phyloP scores from a whole-genome alignment of 139 green algal species.

The Limnomonas spitsbergensis region DNA sequence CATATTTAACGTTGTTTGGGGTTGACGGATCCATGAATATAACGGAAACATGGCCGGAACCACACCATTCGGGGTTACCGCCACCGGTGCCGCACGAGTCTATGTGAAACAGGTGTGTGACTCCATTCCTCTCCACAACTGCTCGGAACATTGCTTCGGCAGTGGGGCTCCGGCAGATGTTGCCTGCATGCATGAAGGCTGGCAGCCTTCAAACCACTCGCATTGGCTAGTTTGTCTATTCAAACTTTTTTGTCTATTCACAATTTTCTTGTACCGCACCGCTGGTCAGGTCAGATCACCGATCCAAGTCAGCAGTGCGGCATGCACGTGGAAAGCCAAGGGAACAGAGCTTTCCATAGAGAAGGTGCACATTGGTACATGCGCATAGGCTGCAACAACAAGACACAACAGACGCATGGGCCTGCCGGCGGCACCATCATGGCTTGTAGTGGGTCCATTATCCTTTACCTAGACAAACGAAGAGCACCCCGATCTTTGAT shows the following conservation, averaged over 20 bases:
- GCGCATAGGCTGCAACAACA: no score
- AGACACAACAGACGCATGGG: no score
- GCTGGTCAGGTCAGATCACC: no score
- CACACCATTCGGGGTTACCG: conserved; percentile 43
- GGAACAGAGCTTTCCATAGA: no score
- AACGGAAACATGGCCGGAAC: no score
- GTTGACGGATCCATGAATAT: no score
- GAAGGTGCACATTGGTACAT: no score
- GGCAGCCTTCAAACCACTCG: no score
- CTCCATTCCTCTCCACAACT: conserved; percentile 68
- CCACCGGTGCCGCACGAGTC: conserved; percentile 92
- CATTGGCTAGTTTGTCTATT: no score
- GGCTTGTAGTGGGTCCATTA: background rate
- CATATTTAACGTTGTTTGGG: no score
- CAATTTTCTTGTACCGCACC: no score
- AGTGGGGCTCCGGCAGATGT: conserved; percentile 92
- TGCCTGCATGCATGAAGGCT: conserved; percentile 50
- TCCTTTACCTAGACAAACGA: conserved; percentile 72
- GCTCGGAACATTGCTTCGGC: conserved; percentile 88
- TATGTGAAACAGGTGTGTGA: conserved; percentile 73
- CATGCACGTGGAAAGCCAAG: background rate
- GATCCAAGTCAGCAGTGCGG: background rate
- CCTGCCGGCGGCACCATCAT: background rate
- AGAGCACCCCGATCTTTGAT: conserved; percentile 74
- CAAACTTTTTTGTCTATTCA: no score